Percentiles rank a stretch among this genome's conserved stretches.
These are phyloP conservation scores for Daldinia vernicosa DNA, from an alignment of 495 filamentous ascomycete genomes.

Conservation along the genomic window DNA sequence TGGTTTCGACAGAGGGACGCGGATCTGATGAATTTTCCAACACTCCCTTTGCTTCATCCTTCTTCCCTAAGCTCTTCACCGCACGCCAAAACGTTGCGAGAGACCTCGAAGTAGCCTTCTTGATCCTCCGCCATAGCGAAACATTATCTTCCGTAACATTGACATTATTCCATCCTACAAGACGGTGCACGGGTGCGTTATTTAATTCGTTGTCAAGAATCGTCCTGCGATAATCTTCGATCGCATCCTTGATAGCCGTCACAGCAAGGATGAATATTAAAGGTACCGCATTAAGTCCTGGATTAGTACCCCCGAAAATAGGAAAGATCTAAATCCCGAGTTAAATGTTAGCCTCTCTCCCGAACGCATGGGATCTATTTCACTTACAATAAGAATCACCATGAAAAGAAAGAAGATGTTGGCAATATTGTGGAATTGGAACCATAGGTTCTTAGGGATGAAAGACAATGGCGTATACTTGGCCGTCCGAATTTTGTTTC, in stretches of 20 bases:
- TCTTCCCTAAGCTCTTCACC: conserved; percentile 55
- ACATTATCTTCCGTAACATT: conserved; percentile 90
- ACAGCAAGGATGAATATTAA: conserved; percentile 93
- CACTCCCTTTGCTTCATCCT: conserved; percentile 42
- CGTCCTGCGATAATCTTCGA: conserved; percentile 96
- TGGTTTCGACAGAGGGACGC: conserved; percentile 74
- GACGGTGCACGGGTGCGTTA: conserved; percentile 91
- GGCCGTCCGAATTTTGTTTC: conserved; percentile 97
- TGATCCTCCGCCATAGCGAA: conserved; percentile 85
- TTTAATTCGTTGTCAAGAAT: conserved; percentile 94
- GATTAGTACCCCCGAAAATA: conserved; percentile 93
- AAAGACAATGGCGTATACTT: conserved; percentile 97
- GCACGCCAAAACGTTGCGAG: conserved; percentile 66
- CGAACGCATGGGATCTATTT: not conserved
- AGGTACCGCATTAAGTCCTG: conserved; percentile 88
- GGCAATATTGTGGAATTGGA: conserved; percentile 98
- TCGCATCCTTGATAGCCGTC: conserved; percentile 94
- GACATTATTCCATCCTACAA: conserved; percentile 90
- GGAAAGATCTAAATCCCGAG: conserved; percentile 77
- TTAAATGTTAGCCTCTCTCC: conserved; percentile 22
- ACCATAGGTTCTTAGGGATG: conserved; percentile 95
- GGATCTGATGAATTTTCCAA: conserved; percentile 47
- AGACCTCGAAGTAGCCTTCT: conserved; percentile 82
- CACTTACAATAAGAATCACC: conserved; percentile 89
- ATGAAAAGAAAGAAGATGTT: conserved; percentile 98